Percentiles rank a stretch among this genome's conserved stretches.
phyloP scores from a whole-genome alignment of 768 basidiomycete genomes.

The Solioccasus polychromus region DNA sequence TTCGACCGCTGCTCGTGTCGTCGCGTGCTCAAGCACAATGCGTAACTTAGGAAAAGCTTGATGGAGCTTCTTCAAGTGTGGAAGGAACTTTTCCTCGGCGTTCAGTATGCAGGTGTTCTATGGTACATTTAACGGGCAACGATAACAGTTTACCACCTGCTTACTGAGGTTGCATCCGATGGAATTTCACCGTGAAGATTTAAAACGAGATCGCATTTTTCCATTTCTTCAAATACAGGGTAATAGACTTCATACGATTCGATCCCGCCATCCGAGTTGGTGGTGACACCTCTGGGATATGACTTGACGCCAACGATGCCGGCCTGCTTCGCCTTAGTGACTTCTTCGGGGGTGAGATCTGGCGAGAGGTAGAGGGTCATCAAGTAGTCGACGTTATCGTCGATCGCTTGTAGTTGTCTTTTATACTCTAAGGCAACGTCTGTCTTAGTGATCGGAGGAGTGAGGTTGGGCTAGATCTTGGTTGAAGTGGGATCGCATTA shows the following conservation, averaged over 20 bases:
- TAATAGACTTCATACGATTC: slow-evolving; percentile 95
- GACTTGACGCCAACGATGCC: slow-evolving; percentile 93
- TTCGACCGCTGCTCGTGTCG: slow-evolving; percentile 87
- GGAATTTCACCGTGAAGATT: slow-evolving; percentile 98
- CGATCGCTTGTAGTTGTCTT: slow-evolving; percentile 66
- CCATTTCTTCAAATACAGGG: slow-evolving; percentile 90
- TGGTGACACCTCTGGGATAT: slow-evolving; percentile 96
- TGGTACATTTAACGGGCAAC: neutral
- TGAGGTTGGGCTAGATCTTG: slow-evolving; percentile 77
- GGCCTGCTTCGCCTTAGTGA: slow-evolving; percentile 79
- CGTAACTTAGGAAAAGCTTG: slow-evolving; percentile 81
- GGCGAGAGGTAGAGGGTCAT: slow-evolving; percentile 97
- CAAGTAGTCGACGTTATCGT: slow-evolving; percentile 78
- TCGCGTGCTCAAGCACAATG: slow-evolving; percentile 97
- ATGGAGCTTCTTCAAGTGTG: slow-evolving; percentile 82
- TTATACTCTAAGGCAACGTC: slow-evolving; percentile 81
- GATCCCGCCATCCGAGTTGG: slow-evolving; percentile 94
- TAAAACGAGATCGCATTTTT: slow-evolving; percentile 89
- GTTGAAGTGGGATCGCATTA: slow-evolving; percentile 8
- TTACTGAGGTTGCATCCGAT: slow-evolving; percentile 64
- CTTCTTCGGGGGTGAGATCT: slow-evolving; percentile 85
- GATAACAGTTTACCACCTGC: slow-evolving; percentile 18
- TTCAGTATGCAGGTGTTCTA: slow-evolving; percentile 92
- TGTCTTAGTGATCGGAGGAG: slow-evolving; percentile 82
- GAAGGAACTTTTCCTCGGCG: slow-evolving; percentile 86